Evolutionary conservation across 768 basidiomycete species (phyloP).

Genomic region (Boletus coccyginus): DNA sequence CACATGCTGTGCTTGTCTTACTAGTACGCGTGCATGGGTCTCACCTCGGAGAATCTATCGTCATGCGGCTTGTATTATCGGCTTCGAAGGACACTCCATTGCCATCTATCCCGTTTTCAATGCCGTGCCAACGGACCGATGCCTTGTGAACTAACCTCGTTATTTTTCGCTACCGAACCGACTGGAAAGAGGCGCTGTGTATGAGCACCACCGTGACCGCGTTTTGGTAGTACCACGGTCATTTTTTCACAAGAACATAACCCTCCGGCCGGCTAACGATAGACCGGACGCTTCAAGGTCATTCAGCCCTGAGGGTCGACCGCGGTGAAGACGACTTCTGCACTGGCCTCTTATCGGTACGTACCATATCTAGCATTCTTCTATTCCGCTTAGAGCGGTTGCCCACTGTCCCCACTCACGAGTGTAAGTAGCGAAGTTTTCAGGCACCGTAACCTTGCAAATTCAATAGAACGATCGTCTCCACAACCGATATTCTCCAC

Average conservation of each 20-base stretch:
- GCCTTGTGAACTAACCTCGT: background rate
- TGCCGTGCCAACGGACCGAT: background rate
- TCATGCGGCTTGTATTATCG: constrained; percentile 15
- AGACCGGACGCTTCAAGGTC: background rate
- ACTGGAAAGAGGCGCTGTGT: background rate
- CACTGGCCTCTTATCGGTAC: background rate
- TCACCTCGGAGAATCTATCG: no score
- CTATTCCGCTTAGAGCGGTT: background rate
- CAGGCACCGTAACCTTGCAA: background rate
- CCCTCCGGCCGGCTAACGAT: constrained; percentile 13
- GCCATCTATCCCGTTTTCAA: constrained; percentile 1
- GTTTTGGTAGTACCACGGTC: background rate
- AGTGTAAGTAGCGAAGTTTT: background rate
- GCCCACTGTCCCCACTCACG: background rate
- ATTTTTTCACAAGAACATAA: background rate
- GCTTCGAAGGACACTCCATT: background rate
- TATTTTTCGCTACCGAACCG: background rate
- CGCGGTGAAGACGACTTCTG: background rate
- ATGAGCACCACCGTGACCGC: background rate
- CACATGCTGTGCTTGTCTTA: no score
- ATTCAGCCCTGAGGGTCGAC: background rate
- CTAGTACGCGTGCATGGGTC: no score
- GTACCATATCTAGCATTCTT: background rate
- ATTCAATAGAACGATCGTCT: background rate
- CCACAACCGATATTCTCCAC: no score